Evolutionary conservation across 805 yeast species (phyloP).

Genomic region (Myxozyma udenii): DNA sequence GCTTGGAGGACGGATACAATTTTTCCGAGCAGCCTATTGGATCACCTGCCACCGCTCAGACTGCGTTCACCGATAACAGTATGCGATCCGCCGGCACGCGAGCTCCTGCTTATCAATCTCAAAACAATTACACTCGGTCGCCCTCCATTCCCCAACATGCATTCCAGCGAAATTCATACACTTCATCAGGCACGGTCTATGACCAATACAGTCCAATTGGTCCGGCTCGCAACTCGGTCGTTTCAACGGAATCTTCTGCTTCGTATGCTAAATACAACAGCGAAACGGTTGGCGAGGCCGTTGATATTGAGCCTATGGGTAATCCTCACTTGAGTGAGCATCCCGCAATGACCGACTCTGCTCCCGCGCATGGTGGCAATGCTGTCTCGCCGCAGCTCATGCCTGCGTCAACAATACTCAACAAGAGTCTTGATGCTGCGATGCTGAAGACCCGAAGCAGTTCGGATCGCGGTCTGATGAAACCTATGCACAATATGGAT

Average conservation of each 20-base stretch:
- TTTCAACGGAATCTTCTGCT: background rate
- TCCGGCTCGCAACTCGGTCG: background rate
- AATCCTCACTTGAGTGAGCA: conserved; percentile 4
- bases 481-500: background rate
- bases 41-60: background rate
- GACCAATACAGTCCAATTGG: background rate
- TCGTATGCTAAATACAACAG: too few species aligned
- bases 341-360: background rate
- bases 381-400: background rate
- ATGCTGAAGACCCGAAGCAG: conserved; percentile 1
- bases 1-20: background rate
- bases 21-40: background rate
- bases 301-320: conserved; percentile 7
- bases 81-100: background rate
- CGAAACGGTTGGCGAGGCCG: background rate
- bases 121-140: background rate
- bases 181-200: background rate
- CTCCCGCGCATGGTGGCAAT: conserved; percentile 1
- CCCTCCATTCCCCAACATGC: too few species aligned
- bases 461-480: conserved; percentile 2
- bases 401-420: background rate
- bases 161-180: background rate
- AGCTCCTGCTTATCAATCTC: background rate
- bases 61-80: background rate
- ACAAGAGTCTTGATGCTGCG: conserved; percentile 1